Conservation (phyloP, 768 basidiomycete species). For the Russula emetica region DNA sequence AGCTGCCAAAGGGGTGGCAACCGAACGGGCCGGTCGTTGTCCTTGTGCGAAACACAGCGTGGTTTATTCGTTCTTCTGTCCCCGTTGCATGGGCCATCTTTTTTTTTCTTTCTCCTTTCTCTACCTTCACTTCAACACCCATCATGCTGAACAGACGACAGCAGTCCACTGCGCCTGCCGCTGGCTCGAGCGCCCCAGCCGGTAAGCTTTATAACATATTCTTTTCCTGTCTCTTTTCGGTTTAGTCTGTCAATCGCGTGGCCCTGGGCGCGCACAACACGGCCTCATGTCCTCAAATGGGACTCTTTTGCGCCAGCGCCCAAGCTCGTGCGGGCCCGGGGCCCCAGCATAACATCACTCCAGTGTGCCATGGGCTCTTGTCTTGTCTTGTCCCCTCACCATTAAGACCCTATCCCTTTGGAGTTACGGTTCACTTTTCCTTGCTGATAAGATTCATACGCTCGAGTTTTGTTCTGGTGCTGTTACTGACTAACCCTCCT, state of each 20-base stretch:
- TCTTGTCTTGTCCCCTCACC: background rate
- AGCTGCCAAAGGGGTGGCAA: background rate
- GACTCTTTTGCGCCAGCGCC: background rate
- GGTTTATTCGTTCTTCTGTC: too few relatives aligned
- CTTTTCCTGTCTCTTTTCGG: background rate
- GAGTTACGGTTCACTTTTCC: background rate
- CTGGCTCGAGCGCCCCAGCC: background rate
- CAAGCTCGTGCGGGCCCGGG: too few relatives aligned
- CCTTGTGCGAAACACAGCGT: too few relatives aligned
- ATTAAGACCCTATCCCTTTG: background rate
- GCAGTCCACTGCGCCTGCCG: background rate
- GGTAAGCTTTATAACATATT: background rate
- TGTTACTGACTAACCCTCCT: background rate
- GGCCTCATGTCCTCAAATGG: background rate
- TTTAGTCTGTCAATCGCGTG: background rate
- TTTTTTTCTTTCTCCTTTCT: background rate
- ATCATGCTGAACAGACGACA: constrained; percentile 15
- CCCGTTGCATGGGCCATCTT: background rate
- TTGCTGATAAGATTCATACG: background rate
- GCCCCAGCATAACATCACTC: too few relatives aligned
- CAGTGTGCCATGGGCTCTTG: too few relatives aligned
- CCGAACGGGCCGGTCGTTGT: background rate
- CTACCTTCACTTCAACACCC: background rate
- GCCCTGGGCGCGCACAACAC: background rate
- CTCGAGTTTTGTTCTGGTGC: background rate